phyloP scores from a whole-genome alignment of 2,329 filamentous ascomycete species.

The Magnaporthiopsis poae region DNA sequence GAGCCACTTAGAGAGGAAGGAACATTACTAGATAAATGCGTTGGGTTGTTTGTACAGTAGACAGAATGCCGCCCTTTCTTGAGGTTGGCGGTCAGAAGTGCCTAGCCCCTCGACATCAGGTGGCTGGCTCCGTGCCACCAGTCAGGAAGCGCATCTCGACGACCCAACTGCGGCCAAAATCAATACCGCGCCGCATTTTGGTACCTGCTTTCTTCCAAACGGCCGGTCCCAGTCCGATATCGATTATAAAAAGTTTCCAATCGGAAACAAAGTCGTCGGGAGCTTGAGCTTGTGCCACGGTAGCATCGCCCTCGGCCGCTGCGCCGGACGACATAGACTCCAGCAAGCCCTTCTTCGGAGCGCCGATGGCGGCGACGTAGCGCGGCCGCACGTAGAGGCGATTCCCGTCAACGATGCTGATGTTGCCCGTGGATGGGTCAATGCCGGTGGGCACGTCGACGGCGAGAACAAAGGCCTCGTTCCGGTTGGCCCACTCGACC shows the following conservation, averaged over 20 bases:
- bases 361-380: slow-evolving; percentile 75
- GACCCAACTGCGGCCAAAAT: slow-evolving; percentile 82
- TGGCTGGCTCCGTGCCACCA: neutral
- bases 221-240: slow-evolving; percentile 73
- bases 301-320: slow-evolving; percentile 19
- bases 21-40: neutral
- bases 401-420: slow-evolving; percentile 59
- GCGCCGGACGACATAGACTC: slow-evolving; percentile 56
- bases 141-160: slow-evolving; percentile 46
- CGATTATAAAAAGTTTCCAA: slow-evolving; percentile 76
- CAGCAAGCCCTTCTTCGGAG: slow-evolving; percentile 74
- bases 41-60: neutral
- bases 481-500: slow-evolving; percentile 88
- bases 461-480: slow-evolving; percentile 69
- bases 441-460: slow-evolving; percentile 89
- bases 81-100: neutral
- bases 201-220: slow-evolving; percentile 80
- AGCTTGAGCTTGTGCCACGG: slow-evolving; percentile 17
- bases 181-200: slow-evolving; percentile 70
- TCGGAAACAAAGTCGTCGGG: slow-evolving; percentile 36
- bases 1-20: neutral
- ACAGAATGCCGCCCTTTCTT: neutral
- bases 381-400: slow-evolving; percentile 72
- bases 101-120: neutral
- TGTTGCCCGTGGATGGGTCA: slow-evolving; percentile 64